Conservation (phyloP, 2,329 filamentous ascomycete species). For the Penicillium sp. region DNA sequence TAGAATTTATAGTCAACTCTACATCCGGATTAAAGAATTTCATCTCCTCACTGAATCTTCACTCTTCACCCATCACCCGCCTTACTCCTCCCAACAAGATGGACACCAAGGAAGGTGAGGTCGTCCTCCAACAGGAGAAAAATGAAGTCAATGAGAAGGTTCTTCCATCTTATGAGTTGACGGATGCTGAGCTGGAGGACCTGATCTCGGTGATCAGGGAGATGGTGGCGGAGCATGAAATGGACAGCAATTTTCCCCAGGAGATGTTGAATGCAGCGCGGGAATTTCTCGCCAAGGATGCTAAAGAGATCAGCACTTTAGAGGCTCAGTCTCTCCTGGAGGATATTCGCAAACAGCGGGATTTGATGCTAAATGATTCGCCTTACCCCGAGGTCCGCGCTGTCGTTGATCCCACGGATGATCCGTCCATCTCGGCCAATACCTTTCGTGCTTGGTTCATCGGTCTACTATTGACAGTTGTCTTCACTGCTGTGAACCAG, state of each 20-base stretch:
- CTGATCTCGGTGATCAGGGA: constrained; percentile 3
- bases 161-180: constrained; percentile 1
- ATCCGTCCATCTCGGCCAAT: constrained; percentile 25
- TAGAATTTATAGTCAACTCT: too few relatives aligned
- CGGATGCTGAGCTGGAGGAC: constrained; percentile 3
- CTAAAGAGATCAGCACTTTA: constrained; percentile 1
- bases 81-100: background rate
- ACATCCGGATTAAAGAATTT: too few relatives aligned
- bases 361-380: constrained; percentile 13
- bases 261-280: constrained; percentile 5
- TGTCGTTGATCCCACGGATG: constrained; percentile 25
- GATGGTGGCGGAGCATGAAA: constrained; percentile 4
- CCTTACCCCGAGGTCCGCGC: constrained; percentile 27
- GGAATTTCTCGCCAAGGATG: constrained; percentile 5
- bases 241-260: constrained; percentile 7
- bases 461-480: constrained; percentile 19
- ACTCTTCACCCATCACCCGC: too few relatives aligned
- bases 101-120: background rate
- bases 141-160: constrained; percentile 4
- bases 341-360: constrained; percentile 5
- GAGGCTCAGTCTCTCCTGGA: constrained; percentile 2
- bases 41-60: too few relatives aligned
- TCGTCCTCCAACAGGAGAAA: constrained; percentile 1
- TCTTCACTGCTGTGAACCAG: constrained; percentile 43
- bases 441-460: constrained; percentile 41